phyloP scores from a whole-genome alignment of 129 eudicot genomes.

The Centrapalus pauciflorus region DNA sequence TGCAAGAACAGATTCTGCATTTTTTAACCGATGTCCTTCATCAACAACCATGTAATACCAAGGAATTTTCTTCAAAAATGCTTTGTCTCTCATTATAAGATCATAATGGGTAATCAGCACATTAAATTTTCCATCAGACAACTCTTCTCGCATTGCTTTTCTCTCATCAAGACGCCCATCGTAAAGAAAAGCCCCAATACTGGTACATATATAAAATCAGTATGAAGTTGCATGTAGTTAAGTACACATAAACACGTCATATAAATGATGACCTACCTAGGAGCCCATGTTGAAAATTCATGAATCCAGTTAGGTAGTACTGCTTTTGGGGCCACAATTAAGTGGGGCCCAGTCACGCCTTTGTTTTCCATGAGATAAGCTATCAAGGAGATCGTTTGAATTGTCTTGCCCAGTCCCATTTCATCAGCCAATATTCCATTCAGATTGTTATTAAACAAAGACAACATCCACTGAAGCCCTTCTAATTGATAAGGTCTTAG shows the following conservation, averaged over 20 bases:
- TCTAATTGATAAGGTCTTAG: conserved; percentile 80
- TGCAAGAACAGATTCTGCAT: conserved; percentile 91
- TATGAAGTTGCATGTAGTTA: not conserved
- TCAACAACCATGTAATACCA: conserved; percentile 97
- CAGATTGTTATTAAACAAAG: conserved; percentile 80
- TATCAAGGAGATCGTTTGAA: conserved; percentile 81
- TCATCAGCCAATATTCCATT: conserved; percentile 98
- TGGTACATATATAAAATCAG: conserved; percentile 26
- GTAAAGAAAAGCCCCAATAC: conserved; percentile 73
- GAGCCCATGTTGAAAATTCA: conserved; percentile 94
- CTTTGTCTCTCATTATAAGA: conserved; percentile 91
- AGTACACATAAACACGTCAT: not conserved
- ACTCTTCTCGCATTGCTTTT: conserved; percentile 78
- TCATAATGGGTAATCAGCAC: conserved; percentile 91
- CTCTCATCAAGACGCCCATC: conserved; percentile 96
- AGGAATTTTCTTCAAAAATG: conserved; percentile 77
- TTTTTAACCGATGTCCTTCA: conserved; percentile 95
- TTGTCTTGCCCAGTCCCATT: conserved; percentile 97
- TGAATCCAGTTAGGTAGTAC: conserved; percentile 87
- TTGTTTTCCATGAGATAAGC: conserved; percentile 86
- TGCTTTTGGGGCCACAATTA: conserved; percentile 94
- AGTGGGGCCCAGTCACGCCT: conserved; percentile 86
- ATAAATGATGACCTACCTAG: conserved; percentile 43
- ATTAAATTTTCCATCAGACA: conserved; percentile 79
- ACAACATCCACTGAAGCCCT: conserved; percentile 98